A percentile compares a stretch with the other conserved stretches of the same genome.
phyloP scores from a whole-genome alignment of 352 stramenopile genomes.

The Phytophthora ohioensis region DNA sequence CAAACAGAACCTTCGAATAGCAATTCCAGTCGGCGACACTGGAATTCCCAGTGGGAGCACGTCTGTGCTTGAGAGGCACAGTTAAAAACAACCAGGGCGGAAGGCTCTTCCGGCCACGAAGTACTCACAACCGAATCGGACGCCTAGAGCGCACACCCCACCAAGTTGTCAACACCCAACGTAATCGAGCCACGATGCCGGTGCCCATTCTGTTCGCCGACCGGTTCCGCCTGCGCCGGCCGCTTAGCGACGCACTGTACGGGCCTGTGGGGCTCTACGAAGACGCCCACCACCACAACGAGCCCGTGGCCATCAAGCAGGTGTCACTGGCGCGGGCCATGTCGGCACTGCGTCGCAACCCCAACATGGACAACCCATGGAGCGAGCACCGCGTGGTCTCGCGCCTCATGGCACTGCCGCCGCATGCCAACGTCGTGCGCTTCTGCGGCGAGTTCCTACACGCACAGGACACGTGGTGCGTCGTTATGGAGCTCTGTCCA shows the following conservation, averaged over 20 bases:
- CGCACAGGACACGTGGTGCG: constrained; percentile 45
- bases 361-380: constrained; percentile 59
- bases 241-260: constrained; percentile 48
- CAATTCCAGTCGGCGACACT: too few species aligned
- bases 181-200: neutral
- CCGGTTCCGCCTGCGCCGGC: constrained; percentile 19
- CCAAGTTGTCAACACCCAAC: neutral
- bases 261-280: constrained; percentile 55
- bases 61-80: neutral
- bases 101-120: neutral
- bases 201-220: constrained; percentile 14
- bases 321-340: constrained; percentile 43
- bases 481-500: constrained; percentile 65
- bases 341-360: constrained; percentile 29
- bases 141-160: neutral
- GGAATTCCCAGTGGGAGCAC: too few species aligned
- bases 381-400: constrained; percentile 41
- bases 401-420: constrained; percentile 32
- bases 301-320: constrained; percentile 62
- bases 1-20: neutral
- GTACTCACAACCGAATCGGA: constrained; percentile 4
- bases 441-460: constrained; percentile 55
- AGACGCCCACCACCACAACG: constrained; percentile 33
- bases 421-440: constrained; percentile 55
- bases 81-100: neutral